These are phyloP conservation scores for Rhamnella rubrinervis DNA, from an alignment of 331 rosid species.

Conservation along the genomic window DNA sequence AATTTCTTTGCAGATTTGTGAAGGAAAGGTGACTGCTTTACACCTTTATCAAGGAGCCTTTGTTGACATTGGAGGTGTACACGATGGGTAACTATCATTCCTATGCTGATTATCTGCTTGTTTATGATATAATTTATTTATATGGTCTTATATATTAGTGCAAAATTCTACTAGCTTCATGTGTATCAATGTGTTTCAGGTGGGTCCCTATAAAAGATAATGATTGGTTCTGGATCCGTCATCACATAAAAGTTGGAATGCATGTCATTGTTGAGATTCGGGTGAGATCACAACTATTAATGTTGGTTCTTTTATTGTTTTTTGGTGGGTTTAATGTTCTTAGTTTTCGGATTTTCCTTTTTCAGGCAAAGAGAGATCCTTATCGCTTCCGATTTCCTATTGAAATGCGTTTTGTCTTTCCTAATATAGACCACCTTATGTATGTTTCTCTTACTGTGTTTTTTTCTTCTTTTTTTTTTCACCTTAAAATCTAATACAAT, in stretches of 20 bases:
- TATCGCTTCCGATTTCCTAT: conserved; percentile 94
- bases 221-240: conserved; percentile 99
- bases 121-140: not conserved
- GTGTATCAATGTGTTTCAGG: conserved; percentile 48
- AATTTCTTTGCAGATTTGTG: conserved; percentile 66
- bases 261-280: conserved; percentile 73
- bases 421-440: conserved; percentile 94
- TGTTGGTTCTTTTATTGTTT: conserved; percentile 11
- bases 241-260: conserved; percentile 95
- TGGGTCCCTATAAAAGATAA: conserved; percentile 92
- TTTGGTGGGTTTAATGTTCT: conserved; percentile 11
- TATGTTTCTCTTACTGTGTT: conserved; percentile 33
- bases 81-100: conserved; percentile 69
- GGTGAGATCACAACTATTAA: conserved; percentile 50
- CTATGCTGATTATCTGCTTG: not conserved
- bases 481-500: conserved; percentile 14
- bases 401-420: conserved; percentile 85
- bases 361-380: conserved; percentile 96
- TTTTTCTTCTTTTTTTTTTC: conserved; percentile 6
- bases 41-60: conserved; percentile 98
- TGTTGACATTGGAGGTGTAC: conserved; percentile 97
- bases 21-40: conserved; percentile 73
- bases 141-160: not conserved
- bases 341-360: conserved; percentile 9
- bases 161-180: conserved; percentile 26